Base-by-base conservation (phyloP, 2,329 filamentous ascomycete species). In the Trichoderma sp. region DNA sequence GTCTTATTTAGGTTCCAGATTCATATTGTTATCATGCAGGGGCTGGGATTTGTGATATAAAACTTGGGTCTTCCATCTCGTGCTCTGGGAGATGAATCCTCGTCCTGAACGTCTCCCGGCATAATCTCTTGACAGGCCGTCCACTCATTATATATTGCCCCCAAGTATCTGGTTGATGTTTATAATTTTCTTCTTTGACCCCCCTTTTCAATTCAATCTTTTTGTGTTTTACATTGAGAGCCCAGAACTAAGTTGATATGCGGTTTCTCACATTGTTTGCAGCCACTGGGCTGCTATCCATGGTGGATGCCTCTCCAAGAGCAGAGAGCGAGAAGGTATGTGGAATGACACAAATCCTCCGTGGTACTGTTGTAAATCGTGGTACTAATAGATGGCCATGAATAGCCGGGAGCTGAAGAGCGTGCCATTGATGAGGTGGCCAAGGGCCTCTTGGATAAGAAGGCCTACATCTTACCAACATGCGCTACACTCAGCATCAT, bases 221-320 rank as follows among this genome's bases (percentile, higher is more conserved):
- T 53, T 26, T 61, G 32, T 47, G 53, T 68, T 63, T 43, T 62
- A 15, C 20, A 20, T 32, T 28, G 2, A 15, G 32, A 61, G 36
- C 17, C n/a, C 6, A 50, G 9, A 59, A 20, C 26, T 13, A 53
- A 50, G 66, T 70, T 36, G 76, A 61, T 3, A 79, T 80, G 78
- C 73, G 73, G 74, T 64, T 77, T 58, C 47, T 72, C 17, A 73
- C 73, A 6, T 59, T 79, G 39, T 39, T 78, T 68, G 74, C 77
- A 65, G 76, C 75, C 64, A 68, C 74, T 58, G 76, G 77, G 74
- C 75, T 80, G 57, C 70, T 78, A 39, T 73, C 72, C 50, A 70
- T 69, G 8, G 78, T 71, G 34, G 75, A 80, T 47, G 79, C 78
- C 15, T 76, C 76, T 63, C 77, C 75, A 26, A 73, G 74, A 28